Conservation (phyloP, 768 basidiomycete genomes). For the Mycena rosella region DNA sequence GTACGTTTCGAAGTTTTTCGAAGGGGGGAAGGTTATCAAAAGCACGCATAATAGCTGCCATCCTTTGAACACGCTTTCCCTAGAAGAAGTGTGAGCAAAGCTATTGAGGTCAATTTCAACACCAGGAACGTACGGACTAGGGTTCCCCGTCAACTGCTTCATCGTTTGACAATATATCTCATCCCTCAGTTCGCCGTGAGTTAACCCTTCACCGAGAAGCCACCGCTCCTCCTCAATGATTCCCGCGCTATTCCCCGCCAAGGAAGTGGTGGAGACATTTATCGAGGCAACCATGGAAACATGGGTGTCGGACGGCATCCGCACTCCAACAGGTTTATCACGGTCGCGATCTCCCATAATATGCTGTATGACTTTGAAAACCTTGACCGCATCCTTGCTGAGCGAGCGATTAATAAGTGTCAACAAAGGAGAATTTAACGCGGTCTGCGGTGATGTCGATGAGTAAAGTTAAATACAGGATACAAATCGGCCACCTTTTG, state of each 20-base stretch:
- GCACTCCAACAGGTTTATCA: conserved; percentile 68
- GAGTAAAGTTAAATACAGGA: conserved; percentile 11
- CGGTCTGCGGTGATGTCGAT: conserved; percentile 53
- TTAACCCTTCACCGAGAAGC: conserved; percentile 84
- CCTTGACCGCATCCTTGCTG: conserved; percentile 82
- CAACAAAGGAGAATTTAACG: conserved; percentile 81
- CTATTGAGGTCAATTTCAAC: background rate
- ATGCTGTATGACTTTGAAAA: conserved; percentile 91
- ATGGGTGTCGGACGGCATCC: conserved; percentile 58
- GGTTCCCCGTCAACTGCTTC: conserved; percentile 91
- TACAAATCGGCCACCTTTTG: conserved; percentile 70
- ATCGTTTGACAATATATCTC: conserved; percentile 94
- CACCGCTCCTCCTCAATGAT: conserved; percentile 89
- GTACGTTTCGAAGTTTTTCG: conserved; percentile 92
- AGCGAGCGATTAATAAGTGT: conserved; percentile 75
- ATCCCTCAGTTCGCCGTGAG: conserved; percentile 88
- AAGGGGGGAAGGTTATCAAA: conserved; percentile 92
- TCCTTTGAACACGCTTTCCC: conserved; percentile 89
- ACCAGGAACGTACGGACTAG: conserved; percentile 70
- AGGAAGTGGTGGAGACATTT: conserved; percentile 61
- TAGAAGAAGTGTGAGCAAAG: conserved; percentile 44
- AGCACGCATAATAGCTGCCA: conserved; percentile 95
- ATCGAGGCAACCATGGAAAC: conserved; percentile 59
- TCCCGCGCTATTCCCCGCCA: conserved; percentile 51
- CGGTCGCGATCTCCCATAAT: conserved; percentile 94